Evolutionary conservation across 495 filamentous ascomycete genomes (phyloP).

Genomic region (Penicillium verhagenii): DNA sequence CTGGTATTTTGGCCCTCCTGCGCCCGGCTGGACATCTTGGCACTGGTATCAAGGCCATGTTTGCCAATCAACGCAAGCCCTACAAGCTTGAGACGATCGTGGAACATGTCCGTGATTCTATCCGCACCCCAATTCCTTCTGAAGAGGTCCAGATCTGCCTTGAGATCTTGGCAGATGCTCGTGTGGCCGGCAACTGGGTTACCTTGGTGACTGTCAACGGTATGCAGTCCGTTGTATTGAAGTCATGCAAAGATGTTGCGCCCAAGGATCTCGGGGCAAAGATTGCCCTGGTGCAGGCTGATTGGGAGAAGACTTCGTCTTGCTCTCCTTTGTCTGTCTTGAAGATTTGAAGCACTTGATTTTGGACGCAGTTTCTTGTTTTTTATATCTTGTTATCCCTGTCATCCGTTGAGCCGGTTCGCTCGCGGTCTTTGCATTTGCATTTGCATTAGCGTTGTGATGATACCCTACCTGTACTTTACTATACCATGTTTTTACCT

Average conservation of each 20-base stretch:
- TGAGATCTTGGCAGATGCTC: slow-evolving; percentile 40
- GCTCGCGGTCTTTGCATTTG: slow-evolving; percentile 34
- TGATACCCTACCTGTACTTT: slow-evolving; percentile 27
- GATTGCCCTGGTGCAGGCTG: slow-evolving; percentile 35
- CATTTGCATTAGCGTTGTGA: slow-evolving; percentile 38
- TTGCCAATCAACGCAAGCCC: slow-evolving; percentile 39
- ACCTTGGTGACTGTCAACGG: slow-evolving; percentile 42
- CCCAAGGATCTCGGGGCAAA: slow-evolving; percentile 39
- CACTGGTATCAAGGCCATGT: slow-evolving; percentile 33
- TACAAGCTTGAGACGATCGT: slow-evolving; percentile 40
- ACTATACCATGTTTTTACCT: slow-evolving; percentile 16
- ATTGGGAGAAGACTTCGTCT: slow-evolving; percentile 25
- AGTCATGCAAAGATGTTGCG: slow-evolving; percentile 41
- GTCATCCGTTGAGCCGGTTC: slow-evolving; percentile 24
- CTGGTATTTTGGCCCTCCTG: slow-evolving; percentile 37
- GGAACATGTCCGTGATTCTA: slow-evolving; percentile 40
- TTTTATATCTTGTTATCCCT: slow-evolving; percentile 29
- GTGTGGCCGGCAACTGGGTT: slow-evolving; percentile 46
- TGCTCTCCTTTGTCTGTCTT: slow-evolving; percentile 12
- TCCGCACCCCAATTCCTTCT: slow-evolving; percentile 38
- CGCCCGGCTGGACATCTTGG: slow-evolving; percentile 37
- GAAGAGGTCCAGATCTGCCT: slow-evolving; percentile 44
- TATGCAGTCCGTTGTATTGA: slow-evolving; percentile 45
- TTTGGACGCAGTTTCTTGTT: slow-evolving; percentile 8
- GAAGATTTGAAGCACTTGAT: slow-evolving; percentile 12